Conservation (phyloP, 768 basidiomycete species). For the Phlebiopsis flavidoalba region DNA sequence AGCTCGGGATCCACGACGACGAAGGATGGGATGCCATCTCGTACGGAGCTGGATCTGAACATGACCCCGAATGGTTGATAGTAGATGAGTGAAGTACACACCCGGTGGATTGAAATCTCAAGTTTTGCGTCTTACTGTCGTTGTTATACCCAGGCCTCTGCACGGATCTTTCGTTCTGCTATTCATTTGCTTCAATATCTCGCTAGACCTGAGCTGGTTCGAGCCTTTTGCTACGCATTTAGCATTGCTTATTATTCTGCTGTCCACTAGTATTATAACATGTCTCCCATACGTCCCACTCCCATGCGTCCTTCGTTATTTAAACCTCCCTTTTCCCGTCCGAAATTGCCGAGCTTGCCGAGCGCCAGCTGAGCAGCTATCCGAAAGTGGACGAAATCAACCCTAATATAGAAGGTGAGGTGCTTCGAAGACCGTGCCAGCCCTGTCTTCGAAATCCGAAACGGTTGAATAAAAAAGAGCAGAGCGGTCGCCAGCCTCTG, state of each 20-base stretch:
- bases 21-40: slow-evolving; percentile 76
- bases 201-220: neutral
- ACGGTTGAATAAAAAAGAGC: slow-evolving; percentile 13
- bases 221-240: neutral
- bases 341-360: neutral
- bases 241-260: neutral
- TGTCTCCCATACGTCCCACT: neutral
- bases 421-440: slow-evolving; percentile 8
- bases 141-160: slow-evolving; percentile 20
- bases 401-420: slow-evolving; percentile 8
- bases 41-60: slow-evolving; percentile 62
- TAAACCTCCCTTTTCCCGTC: too few relatives aligned
- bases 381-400: neutral
- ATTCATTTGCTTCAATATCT: slow-evolving; percentile 1
- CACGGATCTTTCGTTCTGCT: slow-evolving; percentile 10
- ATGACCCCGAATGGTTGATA: slow-evolving; percentile 91
- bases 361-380: neutral
- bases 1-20: slow-evolving; percentile 39
- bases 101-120: slow-evolving; percentile 1
- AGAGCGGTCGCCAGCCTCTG: slow-evolving; percentile 1
- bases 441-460: slow-evolving; percentile 10
- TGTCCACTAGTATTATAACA: neutral
- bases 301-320: neutral
- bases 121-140: slow-evolving; percentile 9
- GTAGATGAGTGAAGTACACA: slow-evolving; percentile 37